Evolutionary conservation across 2,329 filamentous ascomycete species (phyloP).

Genomic region (Trichoderma cornu-damae): DNA sequence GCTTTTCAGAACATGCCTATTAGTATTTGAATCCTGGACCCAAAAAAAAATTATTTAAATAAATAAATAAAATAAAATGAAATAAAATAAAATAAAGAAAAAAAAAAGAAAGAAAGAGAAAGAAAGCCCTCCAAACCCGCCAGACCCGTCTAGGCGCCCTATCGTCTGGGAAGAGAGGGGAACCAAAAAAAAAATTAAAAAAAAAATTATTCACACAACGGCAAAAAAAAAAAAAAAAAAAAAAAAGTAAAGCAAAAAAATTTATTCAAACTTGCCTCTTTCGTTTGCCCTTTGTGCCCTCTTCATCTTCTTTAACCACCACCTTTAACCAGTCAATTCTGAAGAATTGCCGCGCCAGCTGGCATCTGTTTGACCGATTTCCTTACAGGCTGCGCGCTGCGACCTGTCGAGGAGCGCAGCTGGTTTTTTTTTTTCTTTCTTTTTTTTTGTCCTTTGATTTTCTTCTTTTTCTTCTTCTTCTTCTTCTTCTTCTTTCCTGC

Average conservation of each 20-base stretch:
- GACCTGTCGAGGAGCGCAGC: slow-evolving; percentile 22
- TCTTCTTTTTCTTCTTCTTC: background rate
- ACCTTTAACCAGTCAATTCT: slow-evolving; percentile 28
- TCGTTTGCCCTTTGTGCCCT: slow-evolving; percentile 30
- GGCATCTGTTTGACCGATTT: slow-evolving; percentile 20
- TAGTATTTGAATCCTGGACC: too few relatives aligned
- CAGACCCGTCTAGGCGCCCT: slow-evolving; percentile 15
- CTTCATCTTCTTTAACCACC: slow-evolving; percentile 27
- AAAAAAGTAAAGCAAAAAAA: slow-evolving; percentile 35
- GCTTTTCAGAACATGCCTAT: slow-evolving; percentile 13
- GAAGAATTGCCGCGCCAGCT: slow-evolving; percentile 25
- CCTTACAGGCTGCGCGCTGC: slow-evolving; percentile 22
- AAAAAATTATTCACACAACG: slow-evolving; percentile 41
- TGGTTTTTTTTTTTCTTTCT: slow-evolving; percentile 2
- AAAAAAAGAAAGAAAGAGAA: too few relatives aligned
- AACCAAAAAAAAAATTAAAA: slow-evolving; percentile 25
- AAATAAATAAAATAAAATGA: too few relatives aligned
- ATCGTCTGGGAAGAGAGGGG: slow-evolving; percentile 22
- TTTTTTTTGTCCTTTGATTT: too few relatives aligned
- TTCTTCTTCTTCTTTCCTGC: slow-evolving; percentile 11
- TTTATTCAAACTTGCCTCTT: slow-evolving; percentile 28
- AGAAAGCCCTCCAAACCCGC: slow-evolving; percentile 14
- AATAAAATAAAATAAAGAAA: too few relatives aligned
- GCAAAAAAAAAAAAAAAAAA: slow-evolving; percentile 30
- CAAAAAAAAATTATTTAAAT: too few relatives aligned